phyloP scores from a whole-genome alignment of 768 basidiomycete species.

The Amanita fuliginea region DNA sequence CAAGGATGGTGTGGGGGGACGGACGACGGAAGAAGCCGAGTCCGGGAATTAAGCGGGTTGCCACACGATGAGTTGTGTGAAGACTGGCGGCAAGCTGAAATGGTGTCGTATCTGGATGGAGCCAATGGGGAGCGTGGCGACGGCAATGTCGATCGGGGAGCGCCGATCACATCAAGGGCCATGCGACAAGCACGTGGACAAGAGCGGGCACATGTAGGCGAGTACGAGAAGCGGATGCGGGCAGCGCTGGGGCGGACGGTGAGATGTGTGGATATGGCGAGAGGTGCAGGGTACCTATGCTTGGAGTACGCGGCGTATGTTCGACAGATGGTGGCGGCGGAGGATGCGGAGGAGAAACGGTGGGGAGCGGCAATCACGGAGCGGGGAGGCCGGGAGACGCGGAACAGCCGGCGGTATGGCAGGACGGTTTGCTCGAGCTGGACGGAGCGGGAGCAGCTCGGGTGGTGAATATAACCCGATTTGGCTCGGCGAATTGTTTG shows the following conservation, averaged over 20 bases:
- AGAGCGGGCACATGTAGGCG: slow-evolving; percentile 32
- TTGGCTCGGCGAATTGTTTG: slow-evolving; percentile 12
- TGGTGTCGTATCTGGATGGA: slow-evolving; percentile 41
- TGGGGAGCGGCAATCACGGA: slow-evolving; percentile 11
- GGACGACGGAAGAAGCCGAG: not conserved
- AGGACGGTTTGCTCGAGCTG: slow-evolving; percentile 30
- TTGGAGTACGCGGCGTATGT: slow-evolving; percentile 67
- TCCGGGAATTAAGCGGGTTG: not conserved
- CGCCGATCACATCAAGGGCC: slow-evolving; percentile 36
- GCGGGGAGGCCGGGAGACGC: slow-evolving; percentile 25
- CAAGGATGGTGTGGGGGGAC: slow-evolving; percentile 38
- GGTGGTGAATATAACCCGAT: slow-evolving; percentile 14
- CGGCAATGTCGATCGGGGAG: slow-evolving; percentile 29
- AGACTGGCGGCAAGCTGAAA: slow-evolving; percentile 21
- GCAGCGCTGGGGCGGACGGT: slow-evolving; percentile 39
- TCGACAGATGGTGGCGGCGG: slow-evolving; percentile 49
- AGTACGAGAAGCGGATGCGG: slow-evolving; percentile 30
- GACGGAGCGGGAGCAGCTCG: slow-evolving; percentile 23
- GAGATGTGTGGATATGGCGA: slow-evolving; percentile 17
- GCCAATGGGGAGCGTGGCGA: slow-evolving; percentile 12
- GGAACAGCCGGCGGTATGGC: slow-evolving; percentile 45
- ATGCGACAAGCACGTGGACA: slow-evolving; percentile 36
- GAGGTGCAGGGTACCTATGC: slow-evolving; percentile 35
- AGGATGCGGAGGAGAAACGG: slow-evolving; percentile 41
- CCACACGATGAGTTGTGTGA: not conserved